Evolutionary conservation across 1,284 basidiomycete genomes (phyloP).

Genomic region (Salmacisia buchloeana): DNA sequence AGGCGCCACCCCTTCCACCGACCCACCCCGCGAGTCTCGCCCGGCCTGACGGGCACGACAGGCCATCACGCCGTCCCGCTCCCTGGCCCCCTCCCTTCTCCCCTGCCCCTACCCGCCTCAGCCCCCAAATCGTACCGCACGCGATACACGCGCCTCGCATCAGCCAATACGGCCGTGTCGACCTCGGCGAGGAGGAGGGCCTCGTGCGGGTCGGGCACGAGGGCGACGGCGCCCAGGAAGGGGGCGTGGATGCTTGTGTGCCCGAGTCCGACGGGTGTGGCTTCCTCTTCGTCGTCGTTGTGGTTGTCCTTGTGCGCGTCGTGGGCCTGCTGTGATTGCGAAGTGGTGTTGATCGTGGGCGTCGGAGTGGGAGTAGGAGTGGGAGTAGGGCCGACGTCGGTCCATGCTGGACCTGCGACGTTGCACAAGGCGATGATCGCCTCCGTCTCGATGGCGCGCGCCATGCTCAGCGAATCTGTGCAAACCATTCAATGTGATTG

Average conservation of each 20-base stretch:
- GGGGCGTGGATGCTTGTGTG: slow-evolving; percentile 37
- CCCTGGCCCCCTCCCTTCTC: too few relatives aligned
- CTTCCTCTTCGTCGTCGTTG: slow-evolving; percentile 14
- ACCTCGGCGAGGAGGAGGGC: slow-evolving; percentile 31
- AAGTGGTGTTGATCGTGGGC: too few relatives aligned
- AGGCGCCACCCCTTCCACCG: too few relatives aligned
- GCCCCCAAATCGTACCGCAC: slow-evolving; percentile 28
- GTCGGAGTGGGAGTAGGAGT: not conserved
- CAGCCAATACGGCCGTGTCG: slow-evolving; percentile 27
- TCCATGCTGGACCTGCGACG: slow-evolving; percentile 31
- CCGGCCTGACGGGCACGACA: too few relatives aligned
- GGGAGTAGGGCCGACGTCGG: not conserved
- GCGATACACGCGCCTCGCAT: slow-evolving; percentile 31
- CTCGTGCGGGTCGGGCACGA: slow-evolving; percentile 28
- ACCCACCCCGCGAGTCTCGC: too few relatives aligned
- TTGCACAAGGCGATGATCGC: slow-evolving; percentile 44
- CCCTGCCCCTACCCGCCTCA: too few relatives aligned
- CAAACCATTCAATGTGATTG: not conserved
- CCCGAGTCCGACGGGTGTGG: slow-evolving; percentile 32
- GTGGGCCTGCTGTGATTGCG: too few relatives aligned
- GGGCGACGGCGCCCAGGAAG: slow-evolving; percentile 30
- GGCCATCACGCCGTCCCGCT: too few relatives aligned
- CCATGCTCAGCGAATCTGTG: slow-evolving; percentile 25
- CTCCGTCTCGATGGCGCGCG: slow-evolving; percentile 42
- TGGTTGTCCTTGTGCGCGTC: not conserved